Conservation (phyloP, 78 protist species). For the Acrasis kona region DNA sequence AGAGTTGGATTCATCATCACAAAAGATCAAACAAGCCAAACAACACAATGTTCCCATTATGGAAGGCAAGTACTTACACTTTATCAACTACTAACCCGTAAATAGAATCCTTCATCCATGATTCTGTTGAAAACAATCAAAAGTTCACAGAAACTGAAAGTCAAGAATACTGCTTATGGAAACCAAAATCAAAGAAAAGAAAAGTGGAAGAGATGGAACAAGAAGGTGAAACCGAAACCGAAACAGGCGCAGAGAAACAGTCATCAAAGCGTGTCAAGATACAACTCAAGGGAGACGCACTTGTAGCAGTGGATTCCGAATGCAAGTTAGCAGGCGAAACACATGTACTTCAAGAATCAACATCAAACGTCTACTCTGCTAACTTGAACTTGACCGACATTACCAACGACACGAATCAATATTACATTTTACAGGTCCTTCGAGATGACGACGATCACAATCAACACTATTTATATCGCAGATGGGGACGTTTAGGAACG, state of each 20-base stretch:
- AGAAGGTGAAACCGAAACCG: not conserved
- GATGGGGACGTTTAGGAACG: constrained; percentile 7
- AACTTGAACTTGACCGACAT: constrained; percentile 14
- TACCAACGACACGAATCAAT: constrained; percentile 5
- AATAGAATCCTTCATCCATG: not conserved
- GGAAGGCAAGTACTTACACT: not conserved
- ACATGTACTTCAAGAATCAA: not conserved
- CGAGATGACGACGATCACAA: not conserved
- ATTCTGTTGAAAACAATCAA: not conserved
- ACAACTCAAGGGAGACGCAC: constrained; percentile 12
- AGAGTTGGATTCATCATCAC: not conserved
- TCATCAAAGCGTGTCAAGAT: not conserved
- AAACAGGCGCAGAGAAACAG: not conserved
- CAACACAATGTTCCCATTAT: not conserved
- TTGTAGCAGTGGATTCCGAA: constrained; percentile 11
- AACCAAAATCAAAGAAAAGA: not conserved
- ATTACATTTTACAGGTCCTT: constrained; percentile 22
- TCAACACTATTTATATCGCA: not conserved
- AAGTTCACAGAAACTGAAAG: not conserved
- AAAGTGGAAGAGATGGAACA: not conserved
- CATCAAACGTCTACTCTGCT: not conserved
- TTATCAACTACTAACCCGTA: not conserved
- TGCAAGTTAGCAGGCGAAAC: not conserved
- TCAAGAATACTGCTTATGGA: not conserved
- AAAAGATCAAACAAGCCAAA: not conserved